Percentiles rank a stretch among this genome's conserved stretches.
These are phyloP conservation scores for Lagenidium giganteum DNA, from an alignment of 352 stramenopile species.

Conservation along the genomic window DNA sequence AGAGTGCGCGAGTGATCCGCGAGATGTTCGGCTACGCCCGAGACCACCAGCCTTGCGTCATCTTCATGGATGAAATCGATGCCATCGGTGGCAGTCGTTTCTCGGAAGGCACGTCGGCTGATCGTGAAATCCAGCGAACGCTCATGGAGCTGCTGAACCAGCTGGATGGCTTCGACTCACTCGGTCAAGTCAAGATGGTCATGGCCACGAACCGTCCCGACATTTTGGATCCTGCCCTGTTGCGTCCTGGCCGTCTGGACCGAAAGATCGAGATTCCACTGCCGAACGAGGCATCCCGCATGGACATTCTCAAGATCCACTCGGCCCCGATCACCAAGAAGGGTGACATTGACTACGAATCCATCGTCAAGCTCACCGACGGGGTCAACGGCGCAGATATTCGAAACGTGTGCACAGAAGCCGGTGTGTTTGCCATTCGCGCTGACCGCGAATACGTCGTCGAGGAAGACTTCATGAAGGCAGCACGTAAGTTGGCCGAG, in stretches of 20 bases:
- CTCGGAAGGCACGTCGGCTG: conserved; percentile 94
- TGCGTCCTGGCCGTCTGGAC: conserved; percentile 97
- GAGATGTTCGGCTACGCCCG: conserved; percentile 99
- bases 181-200: conserved; percentile 99
- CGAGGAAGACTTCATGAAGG: conserved; percentile 99
- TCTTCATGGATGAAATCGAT: conserved; percentile 99
- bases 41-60: conserved; percentile 99
- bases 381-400: conserved; percentile 99
- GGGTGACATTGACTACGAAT: conserved; percentile 99
- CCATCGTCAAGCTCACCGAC: conserved; percentile 98
- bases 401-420: conserved; percentile 97
- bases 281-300: conserved; percentile 96
- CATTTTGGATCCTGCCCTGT: conserved; percentile 98
- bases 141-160: conserved; percentile 99
- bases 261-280: conserved; percentile 99
- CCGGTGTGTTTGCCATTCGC: conserved; percentile 98
- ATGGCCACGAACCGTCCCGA: conserved; percentile 99
- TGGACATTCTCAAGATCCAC: conserved; percentile 99
- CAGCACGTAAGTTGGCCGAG: conserved; percentile 97
- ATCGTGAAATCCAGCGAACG: conserved; percentile 99
- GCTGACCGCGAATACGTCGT: conserved; percentile 98
- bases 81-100: conserved; percentile 98
- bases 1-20: conserved; percentile 98
- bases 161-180: conserved; percentile 99
- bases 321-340: conserved; percentile 97